Evolutionary conservation across 2,329 filamentous ascomycete genomes (phyloP).

Genomic region (Xylariaceae sp.): DNA sequence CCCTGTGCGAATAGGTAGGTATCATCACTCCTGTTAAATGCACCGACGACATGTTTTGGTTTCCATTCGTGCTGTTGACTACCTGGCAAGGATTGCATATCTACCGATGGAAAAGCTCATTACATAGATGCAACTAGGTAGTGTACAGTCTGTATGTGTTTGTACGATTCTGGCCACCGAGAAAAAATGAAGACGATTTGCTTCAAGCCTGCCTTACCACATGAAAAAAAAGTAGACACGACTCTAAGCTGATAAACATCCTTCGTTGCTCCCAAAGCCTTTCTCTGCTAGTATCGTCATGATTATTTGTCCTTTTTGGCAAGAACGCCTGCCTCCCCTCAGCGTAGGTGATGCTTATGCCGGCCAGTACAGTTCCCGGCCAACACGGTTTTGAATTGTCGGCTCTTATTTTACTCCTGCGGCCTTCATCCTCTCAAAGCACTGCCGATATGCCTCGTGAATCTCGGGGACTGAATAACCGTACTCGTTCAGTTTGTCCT

Average conservation of each 20-base stretch:
- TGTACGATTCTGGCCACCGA: not conserved
- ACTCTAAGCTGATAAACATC: not conserved
- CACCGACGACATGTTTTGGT: too few relatives aligned
- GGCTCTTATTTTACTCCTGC: conserved; percentile 43
- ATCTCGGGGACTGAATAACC: conserved; percentile 54
- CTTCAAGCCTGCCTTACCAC: not conserved
- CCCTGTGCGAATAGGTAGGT: too few relatives aligned
- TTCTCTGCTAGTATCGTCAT: not conserved
- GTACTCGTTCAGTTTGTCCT: conserved; percentile 55
- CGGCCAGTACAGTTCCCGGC: not conserved
- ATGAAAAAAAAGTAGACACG: not conserved
- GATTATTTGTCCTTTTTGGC: not conserved
- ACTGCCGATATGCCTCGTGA: conserved; percentile 54
- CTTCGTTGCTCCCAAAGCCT: not conserved
- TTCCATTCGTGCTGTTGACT: too few relatives aligned
- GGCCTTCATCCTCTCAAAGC: conserved; percentile 59
- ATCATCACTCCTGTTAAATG: too few relatives aligned
- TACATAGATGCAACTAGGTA: not conserved
- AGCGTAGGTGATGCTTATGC: not conserved
- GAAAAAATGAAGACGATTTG: not conserved
- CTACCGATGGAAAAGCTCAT: too few relatives aligned
- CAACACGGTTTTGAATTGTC: not conserved
- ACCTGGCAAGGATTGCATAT: too few relatives aligned
- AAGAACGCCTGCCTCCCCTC: not conserved
- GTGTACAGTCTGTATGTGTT: not conserved